Percentiles rank a stretch among this genome's conserved stretches.
Conservation (phyloP, 2,329 filamentous ascomycete species). For the Xylaria arbuscula region DNA sequence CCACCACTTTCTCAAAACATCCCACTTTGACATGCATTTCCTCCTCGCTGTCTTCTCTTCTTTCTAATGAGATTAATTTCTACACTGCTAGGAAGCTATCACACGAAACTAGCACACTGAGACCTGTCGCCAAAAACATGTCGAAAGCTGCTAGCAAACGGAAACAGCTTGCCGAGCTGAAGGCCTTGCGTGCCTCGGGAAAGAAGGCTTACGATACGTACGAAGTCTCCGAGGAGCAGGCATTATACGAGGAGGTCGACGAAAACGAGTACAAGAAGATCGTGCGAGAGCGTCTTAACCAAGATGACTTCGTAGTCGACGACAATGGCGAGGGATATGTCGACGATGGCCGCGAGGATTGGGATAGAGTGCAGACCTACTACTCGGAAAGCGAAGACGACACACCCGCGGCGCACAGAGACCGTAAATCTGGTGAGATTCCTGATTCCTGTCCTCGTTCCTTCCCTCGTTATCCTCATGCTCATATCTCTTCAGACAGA, state of each 20-base stretch:
- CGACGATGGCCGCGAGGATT: slow-evolving; percentile 95
- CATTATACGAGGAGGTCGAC: slow-evolving; percentile 95
- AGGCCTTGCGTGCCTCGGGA: slow-evolving; percentile 84
- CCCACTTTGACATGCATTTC: slow-evolving; percentile 15
- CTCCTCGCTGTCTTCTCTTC: background rate
- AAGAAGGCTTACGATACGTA: slow-evolving; percentile 92
- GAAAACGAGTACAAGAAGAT: slow-evolving; percentile 98
- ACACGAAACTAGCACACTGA: background rate
- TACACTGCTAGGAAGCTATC: slow-evolving; percentile 2
- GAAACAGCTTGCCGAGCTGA: slow-evolving; percentile 78
- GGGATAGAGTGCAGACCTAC: slow-evolving; percentile 77
- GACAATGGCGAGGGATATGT: slow-evolving; percentile 98
- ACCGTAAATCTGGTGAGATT: slow-evolving; percentile 61
- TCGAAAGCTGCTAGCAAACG: slow-evolving; percentile 56
- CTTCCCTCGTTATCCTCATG: slow-evolving; percentile 1
- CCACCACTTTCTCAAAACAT: background rate
- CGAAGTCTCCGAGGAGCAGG: slow-evolving; percentile 83
- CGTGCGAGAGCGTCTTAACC: slow-evolving; percentile 85
- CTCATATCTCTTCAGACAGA: slow-evolving; percentile 69
- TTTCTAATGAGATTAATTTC: slow-evolving; percentile 3
- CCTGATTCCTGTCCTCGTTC: background rate
- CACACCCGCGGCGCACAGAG: slow-evolving; percentile 57
- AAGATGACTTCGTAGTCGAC: slow-evolving; percentile 98
- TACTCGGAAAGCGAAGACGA: slow-evolving; percentile 83
- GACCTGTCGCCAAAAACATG: slow-evolving; percentile 50